Base-by-base conservation (phyloP, 345 rosid species). In the Salix koriyanagi region DNA sequence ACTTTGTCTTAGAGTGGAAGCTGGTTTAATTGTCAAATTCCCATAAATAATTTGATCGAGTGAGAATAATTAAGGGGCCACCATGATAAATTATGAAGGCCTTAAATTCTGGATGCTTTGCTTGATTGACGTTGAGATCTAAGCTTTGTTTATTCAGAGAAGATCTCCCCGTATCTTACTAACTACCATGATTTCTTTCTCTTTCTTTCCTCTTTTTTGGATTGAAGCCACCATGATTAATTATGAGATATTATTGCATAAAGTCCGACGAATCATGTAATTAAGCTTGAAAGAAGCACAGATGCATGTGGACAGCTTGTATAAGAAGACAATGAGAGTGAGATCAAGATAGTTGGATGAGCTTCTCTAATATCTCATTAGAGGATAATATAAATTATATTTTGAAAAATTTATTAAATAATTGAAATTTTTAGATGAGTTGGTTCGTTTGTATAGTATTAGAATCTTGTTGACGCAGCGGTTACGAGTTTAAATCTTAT, bases 121-220 rank as follows among this genome's bases (percentile, higher is more conserved):
- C 96, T 91, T 89, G 92, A 91, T 91, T 91, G 93, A 88, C 91
- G 93, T 87, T 82, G 85, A 87, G 82, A 83, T 81, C 60, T 79
- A 65, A 69, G 74, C 78, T 74, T 81, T 81, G 68, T 82, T 86
- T 83, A 82, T 56, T 26, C 32, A 68, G 79, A 70, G 79, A 80
- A 89, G 83, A 89, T 88, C 92, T 91, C 84, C 69, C 68, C 84
- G 79, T 75, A 91, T 91, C 91, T 89, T 87, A 86, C 96, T 88
- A 86, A 83, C 92, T 79, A 80, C 91, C 85, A 77, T 80, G 73
- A 86, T 76, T 86, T 37, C 23, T 16, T 50, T 12, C 9, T 67
- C 34, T 32, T 32, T 32, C 34, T 32, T 0, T n/a, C 11, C 54
- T 34, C 2, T 50, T 75, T 67, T 30, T 25, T 46, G 50, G 50